These are phyloP conservation scores for Turritis glabra DNA, from an alignment of 345 rosid species.

Conservation along the genomic window DNA sequence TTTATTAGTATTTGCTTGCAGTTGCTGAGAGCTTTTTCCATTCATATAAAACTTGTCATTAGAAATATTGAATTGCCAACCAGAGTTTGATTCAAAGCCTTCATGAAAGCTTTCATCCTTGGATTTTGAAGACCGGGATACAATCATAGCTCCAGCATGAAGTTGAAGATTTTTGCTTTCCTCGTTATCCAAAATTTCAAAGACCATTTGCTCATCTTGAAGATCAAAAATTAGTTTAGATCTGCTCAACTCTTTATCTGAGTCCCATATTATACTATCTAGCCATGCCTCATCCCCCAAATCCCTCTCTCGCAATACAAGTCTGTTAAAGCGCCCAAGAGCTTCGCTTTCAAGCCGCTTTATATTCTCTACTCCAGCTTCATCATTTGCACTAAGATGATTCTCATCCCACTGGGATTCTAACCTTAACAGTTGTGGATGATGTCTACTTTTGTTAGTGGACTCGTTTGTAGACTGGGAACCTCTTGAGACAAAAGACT, in stretches of 20 bases:
- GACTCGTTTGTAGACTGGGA: constrained; percentile 33
- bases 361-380: constrained; percentile 31
- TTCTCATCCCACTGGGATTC: constrained; percentile 49
- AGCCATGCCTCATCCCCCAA: constrained; percentile 82
- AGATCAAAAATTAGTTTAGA: constrained; percentile 90
- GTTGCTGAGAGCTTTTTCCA: constrained; percentile 83
- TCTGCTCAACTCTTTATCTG: constrained; percentile 46
- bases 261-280: constrained; percentile 81
- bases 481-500: constrained; percentile 54
- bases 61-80: constrained; percentile 90
- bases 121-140: constrained; percentile 55
- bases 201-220: constrained; percentile 93
- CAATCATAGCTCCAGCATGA: constrained; percentile 94
- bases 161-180: constrained; percentile 66
- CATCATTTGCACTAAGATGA: constrained; percentile 42
- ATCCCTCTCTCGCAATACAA: constrained; percentile 56
- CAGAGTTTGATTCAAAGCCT: constrained; percentile 52
- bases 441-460: constrained; percentile 45
- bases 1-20: constrained; percentile 76
- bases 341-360: constrained; percentile 48
- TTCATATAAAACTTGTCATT: constrained; percentile 91
- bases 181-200: constrained; percentile 74
- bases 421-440: constrained; percentile 91
- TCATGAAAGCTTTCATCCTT: constrained; percentile 49
- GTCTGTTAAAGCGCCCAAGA: constrained; percentile 52